phyloP scores from a whole-genome alignment of 2,329 filamentous ascomycete genomes.

The Nannizziopsis arthrosporioides region DNA sequence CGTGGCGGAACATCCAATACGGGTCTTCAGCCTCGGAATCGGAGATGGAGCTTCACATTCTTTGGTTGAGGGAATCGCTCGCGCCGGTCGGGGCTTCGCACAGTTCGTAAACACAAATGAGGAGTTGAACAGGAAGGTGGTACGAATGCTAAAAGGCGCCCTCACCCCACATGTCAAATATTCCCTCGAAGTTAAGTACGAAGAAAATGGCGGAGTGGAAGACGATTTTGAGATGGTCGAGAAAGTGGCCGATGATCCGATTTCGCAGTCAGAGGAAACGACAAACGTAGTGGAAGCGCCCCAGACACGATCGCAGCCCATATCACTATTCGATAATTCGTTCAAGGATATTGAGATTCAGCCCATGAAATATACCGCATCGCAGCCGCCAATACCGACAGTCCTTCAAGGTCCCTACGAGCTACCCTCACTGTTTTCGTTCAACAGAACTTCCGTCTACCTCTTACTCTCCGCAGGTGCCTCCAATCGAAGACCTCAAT shows the following conservation, averaged over 20 bases:
- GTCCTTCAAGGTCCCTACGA: conserved; percentile 52
- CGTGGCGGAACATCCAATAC: conserved; percentile 34
- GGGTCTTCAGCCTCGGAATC: conserved; percentile 47
- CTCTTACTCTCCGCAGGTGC: conserved; percentile 48
- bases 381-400: conserved; percentile 42
- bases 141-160: conserved; percentile 63
- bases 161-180: conserved; percentile 55
- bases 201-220: conserved; percentile 17
- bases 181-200: conserved; percentile 51
- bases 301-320: conserved; percentile 29
- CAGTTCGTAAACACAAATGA: conserved; percentile 53
- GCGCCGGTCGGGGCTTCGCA: conserved; percentile 44
- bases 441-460: conserved; percentile 54
- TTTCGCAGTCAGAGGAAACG: conserved; percentile 8
- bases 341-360: conserved; percentile 35
- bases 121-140: conserved; percentile 55
- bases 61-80: conserved; percentile 48
- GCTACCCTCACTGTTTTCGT: conserved; percentile 56
- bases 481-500: conserved; percentile 40
- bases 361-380: conserved; percentile 33
- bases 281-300: conserved; percentile 11
- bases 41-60: conserved; percentile 44
- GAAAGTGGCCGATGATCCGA: conserved; percentile 29
- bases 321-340: conserved; percentile 49
- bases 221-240: conserved; percentile 53